Percentiles rank a stretch among this genome's conserved stretches.
These are phyloP conservation scores for Rhodamnia argentea DNA, from an alignment of 345 rosid genomes.

Conservation along the genomic window DNA sequence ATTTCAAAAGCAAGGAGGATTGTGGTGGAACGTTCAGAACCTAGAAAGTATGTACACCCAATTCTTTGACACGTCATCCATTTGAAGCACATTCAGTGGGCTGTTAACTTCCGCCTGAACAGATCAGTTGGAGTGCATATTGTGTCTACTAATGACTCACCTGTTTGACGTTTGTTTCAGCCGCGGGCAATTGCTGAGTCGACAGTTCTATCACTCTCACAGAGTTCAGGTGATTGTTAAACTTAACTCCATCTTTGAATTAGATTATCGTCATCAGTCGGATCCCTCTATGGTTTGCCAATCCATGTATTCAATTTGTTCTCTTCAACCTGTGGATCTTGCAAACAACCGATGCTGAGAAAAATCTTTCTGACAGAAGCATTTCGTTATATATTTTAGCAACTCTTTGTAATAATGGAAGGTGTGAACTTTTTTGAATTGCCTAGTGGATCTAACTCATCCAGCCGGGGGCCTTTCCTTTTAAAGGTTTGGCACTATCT, in stretches of 20 bases:
- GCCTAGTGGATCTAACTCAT: neutral
- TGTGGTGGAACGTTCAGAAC: slow-evolving; percentile 63
- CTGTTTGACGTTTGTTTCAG: slow-evolving; percentile 25
- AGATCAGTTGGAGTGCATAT: neutral
- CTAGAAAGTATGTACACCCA: slow-evolving; percentile 43
- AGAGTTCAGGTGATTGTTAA: slow-evolving; percentile 71
- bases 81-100: neutral
- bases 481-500: neutral
- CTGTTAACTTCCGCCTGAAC: neutral
- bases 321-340: neutral
- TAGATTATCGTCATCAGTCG: neutral
- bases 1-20: slow-evolving; percentile 48
- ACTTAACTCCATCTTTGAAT: neutral
- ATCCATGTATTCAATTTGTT: neutral
- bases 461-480: neutral
- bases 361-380: neutral
- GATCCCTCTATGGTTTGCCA: neutral
- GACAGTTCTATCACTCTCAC: slow-evolving; percentile 95
- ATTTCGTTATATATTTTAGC: neutral
- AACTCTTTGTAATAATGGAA: neutral
- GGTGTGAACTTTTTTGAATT: neutral
- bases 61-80: neutral
- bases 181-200: slow-evolving; percentile 56
- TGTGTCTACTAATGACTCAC: neutral
- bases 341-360: neutral